Conservation (phyloP, 305 asterid genomes). For the Plantago coronopus region DNA sequence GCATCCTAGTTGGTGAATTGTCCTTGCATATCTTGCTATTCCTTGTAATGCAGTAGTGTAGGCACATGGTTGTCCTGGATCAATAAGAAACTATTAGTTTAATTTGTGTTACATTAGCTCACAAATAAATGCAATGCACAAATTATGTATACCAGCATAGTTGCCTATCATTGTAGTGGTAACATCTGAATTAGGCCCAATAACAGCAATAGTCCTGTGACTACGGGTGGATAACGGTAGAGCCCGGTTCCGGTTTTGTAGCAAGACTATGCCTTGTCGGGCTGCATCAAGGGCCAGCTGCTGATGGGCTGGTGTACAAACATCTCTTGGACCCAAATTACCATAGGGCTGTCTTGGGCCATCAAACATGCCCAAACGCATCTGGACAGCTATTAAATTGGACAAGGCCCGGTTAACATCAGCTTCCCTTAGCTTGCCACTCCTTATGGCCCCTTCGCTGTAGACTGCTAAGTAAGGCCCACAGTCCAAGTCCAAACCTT, state of each 20-base stretch:
- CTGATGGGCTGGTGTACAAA: slow-evolving; percentile 71
- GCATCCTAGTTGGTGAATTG: slow-evolving; percentile 65
- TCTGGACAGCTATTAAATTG: slow-evolving; percentile 62
- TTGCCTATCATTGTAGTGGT: slow-evolving; percentile 78
- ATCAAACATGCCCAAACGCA: slow-evolving; percentile 87
- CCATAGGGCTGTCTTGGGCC: slow-evolving; percentile 57
- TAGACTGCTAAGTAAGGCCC: slow-evolving; percentile 76
- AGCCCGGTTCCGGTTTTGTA: slow-evolving; percentile 56
- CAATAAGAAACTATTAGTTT: not conserved
- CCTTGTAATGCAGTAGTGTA: slow-evolving; percentile 77
- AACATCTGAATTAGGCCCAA: slow-evolving; percentile 70
- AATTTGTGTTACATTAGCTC: not conserved
- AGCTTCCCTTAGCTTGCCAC: slow-evolving; percentile 47
- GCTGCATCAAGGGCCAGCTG: slow-evolving; percentile 87
- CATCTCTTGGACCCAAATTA: slow-evolving; percentile 67
- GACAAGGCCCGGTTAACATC: slow-evolving; percentile 61
- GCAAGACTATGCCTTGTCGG: slow-evolving; percentile 81
- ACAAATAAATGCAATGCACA: not conserved
- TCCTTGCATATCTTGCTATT: slow-evolving; percentile 51
- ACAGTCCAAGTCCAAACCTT: slow-evolving; percentile 90
- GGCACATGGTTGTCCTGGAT: slow-evolving; percentile 58
- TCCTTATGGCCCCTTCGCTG: slow-evolving; percentile 56
- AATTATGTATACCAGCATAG: slow-evolving; percentile 58
- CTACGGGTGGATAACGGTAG: slow-evolving; percentile 54
- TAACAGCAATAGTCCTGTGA: slow-evolving; percentile 49